phyloP scores from a whole-genome alignment of 176 grass and related monocot genomes.

The Tuctoria greenei region DNA sequence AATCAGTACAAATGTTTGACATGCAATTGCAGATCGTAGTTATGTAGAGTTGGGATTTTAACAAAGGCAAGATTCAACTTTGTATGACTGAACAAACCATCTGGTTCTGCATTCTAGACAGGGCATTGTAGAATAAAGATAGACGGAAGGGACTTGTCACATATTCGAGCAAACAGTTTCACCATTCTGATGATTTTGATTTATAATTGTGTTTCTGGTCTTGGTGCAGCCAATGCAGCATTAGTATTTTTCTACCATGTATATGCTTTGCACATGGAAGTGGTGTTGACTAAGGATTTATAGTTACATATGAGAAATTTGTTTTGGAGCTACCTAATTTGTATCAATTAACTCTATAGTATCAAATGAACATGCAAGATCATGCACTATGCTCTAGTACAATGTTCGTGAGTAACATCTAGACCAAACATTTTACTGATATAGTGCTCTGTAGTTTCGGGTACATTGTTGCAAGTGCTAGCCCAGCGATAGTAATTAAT shows the following conservation, averaged over 20 bases:
- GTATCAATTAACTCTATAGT: not conserved
- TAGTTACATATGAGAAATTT: not conserved
- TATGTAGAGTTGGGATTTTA: not conserved
- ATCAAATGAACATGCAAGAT: conserved; percentile 9
- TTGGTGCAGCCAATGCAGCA: conserved; percentile 62
- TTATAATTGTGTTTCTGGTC: conserved; percentile 15
- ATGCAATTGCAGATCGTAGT: not conserved
- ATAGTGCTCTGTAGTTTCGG: not conserved
- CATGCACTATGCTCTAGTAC: no score
- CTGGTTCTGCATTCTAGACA: not conserved
- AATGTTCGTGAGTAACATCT: no score
- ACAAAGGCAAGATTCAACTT: not conserved
- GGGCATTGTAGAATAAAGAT: not conserved
- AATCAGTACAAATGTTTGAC: not conserved
- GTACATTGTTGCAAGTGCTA: not conserved
- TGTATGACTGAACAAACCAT: not conserved
- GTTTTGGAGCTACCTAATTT: conserved; percentile 6
- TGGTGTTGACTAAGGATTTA: not conserved
- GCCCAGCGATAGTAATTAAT: not conserved
- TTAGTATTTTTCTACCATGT: conserved; percentile 20
- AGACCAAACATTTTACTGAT: no score
- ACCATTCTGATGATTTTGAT: not conserved
- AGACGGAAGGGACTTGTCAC: not conserved
- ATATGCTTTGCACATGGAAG: conserved; percentile 9
- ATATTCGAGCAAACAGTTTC: not conserved